Evolutionary conservation across 495 filamentous ascomycete species (phyloP), one percentile per base, ranked within the genome.

Genomic region (Tuber aestivum): DNA sequence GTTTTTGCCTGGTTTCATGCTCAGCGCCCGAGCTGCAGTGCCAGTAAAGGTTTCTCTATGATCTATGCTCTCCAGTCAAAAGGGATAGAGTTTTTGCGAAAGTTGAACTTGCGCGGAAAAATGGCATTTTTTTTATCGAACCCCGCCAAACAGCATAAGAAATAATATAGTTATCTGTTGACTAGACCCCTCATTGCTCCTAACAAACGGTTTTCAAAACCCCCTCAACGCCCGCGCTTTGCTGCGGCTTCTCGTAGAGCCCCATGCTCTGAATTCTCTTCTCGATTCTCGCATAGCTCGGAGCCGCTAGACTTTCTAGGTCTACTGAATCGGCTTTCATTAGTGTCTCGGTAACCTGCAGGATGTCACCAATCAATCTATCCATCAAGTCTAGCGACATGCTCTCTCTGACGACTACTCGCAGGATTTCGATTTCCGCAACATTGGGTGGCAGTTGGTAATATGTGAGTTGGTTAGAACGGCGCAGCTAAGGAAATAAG

Each of bases 311-410:
- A 14, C 86, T 83, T 3, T 82, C 81, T 56, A 88, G 41, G 70
- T 87, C 86, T 21, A 87, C 83, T 72, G 85, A 83, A 75, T 89
- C 88, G 32, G 85, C 83, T 0, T 86, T 83, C 82, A 87, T 79
- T 45, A 79, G 48, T 35, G 76, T 82, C 61, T 82, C 79, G n/a
- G 76, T 81, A 14, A 27, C 68, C 41, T 76, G 79, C 42, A 79
- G 69, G 75, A 78, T 84, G 50, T 80, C 79, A 12, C 71, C 71
- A 35, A 84, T 83, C 68, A 84, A 87, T 89, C 77, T 84, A 78
- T 93, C 91, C 1, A 93, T 83, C 44, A 93, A 82, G 80, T 93
- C 91, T 41, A 92, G 83, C 48, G 86, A 89, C 89, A 93, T 90
- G 78, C 85, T 88, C 85, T 92, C 90, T 27, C 92, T 85, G 16